phyloP scores from a whole-genome alignment of 176 grass and related monocot genomes.

The Oropetium thomaeum region DNA sequence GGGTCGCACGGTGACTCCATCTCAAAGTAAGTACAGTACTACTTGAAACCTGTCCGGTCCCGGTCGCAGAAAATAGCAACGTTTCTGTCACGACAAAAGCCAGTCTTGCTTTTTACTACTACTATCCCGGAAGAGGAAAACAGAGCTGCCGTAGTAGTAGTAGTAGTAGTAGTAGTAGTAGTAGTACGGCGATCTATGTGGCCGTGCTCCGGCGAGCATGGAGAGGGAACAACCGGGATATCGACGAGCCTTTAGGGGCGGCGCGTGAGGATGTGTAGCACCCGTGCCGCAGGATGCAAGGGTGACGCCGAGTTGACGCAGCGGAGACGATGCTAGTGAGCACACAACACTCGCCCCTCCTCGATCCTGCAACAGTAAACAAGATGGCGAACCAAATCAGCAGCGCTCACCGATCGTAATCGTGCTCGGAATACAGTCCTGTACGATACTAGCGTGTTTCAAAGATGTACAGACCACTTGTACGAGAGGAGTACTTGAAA shows the following conservation, averaged over 20 bases:
- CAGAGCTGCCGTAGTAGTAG: too few relatives aligned
- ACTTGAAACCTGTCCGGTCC: not conserved
- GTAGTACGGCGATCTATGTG: not conserved
- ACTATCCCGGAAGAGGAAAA: too few relatives aligned
- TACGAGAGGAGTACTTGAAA: not conserved
- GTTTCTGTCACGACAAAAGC: too few relatives aligned
- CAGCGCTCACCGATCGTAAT: too few relatives aligned
- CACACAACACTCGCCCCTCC: too few relatives aligned
- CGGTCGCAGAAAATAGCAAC: not conserved
- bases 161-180: too few relatives aligned
- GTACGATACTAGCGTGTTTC: not conserved
- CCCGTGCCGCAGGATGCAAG: conserved; percentile 15
- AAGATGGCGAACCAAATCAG: not conserved
- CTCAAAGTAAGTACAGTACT: not conserved
- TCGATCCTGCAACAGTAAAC: not conserved
- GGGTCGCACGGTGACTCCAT: not conserved
- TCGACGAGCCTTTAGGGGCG: not conserved
- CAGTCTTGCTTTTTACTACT: too few relatives aligned
- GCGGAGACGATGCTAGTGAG: not conserved
- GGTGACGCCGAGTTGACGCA: conserved; percentile 22
- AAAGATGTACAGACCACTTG: not conserved
- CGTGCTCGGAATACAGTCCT: not conserved
- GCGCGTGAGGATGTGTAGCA: not conserved
- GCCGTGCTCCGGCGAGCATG: not conserved
- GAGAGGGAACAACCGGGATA: too few relatives aligned